Percentiles rank a stretch among this genome's conserved stretches.
Evolutionary conservation across 2,329 filamentous ascomycete species (phyloP).

Genomic region (Colletotrichum aenigma): DNA sequence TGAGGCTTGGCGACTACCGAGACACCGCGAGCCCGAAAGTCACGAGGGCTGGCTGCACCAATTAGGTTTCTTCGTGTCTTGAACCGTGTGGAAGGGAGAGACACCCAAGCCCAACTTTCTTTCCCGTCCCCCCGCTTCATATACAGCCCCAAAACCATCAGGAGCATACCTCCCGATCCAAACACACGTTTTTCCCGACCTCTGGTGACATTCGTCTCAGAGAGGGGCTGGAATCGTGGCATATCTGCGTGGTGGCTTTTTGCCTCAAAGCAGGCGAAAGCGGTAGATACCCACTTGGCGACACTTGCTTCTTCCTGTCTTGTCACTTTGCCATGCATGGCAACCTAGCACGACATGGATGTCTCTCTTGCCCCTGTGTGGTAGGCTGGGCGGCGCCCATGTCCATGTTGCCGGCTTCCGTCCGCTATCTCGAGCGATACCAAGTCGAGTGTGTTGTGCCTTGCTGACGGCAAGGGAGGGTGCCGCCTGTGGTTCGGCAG

Average conservation of each 20-base stretch:
- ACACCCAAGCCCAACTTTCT: background rate
- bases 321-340: constrained; percentile 3
- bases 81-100: background rate
- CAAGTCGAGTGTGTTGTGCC: background rate
- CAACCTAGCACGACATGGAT: background rate
- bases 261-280: background rate
- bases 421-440: background rate
- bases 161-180: background rate
- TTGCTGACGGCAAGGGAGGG: background rate
- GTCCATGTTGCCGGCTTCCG: background rate
- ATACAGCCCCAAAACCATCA: background rate
- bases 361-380: background rate
- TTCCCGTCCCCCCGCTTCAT: background rate
- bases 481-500: background rate
- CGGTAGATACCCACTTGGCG: background rate
- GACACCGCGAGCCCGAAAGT: background rate
- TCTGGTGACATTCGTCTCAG: background rate
- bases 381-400: background rate
- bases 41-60: background rate
- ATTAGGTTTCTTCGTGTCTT: background rate
- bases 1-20: background rate
- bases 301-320: constrained; percentile 5
- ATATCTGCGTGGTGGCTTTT: background rate
- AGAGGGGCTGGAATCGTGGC: background rate
- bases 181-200: background rate